These are phyloP conservation scores for Candida dendrica DNA, from an alignment of 805 yeast species.

Conservation along the genomic window DNA sequence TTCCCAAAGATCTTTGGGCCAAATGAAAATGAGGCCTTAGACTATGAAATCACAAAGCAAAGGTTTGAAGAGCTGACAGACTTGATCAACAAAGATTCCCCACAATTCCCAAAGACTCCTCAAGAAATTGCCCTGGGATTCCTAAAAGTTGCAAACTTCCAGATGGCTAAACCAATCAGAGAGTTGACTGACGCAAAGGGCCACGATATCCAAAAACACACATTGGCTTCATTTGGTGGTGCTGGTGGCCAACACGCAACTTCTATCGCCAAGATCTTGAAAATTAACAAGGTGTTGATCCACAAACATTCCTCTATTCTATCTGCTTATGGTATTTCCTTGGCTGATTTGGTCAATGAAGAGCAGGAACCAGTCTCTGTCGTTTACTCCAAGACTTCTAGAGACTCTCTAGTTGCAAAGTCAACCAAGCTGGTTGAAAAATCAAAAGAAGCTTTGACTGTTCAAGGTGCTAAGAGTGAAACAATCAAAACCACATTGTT, in stretches of 20 bases:
- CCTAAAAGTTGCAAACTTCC: slow-evolving; percentile 36
- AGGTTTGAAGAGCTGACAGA: slow-evolving; percentile 32
- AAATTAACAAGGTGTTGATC: slow-evolving; percentile 33
- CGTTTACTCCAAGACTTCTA: slow-evolving; percentile 18
- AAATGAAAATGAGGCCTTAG: slow-evolving; percentile 32
- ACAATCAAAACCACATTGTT: slow-evolving; percentile 17
- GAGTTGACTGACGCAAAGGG: slow-evolving; percentile 41
- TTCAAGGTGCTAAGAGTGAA: slow-evolving; percentile 22
- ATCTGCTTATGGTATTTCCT: slow-evolving; percentile 40
- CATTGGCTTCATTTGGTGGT: slow-evolving; percentile 41
- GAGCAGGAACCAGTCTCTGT: slow-evolving; percentile 19
- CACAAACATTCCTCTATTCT: slow-evolving; percentile 41
- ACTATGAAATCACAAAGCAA: slow-evolving; percentile 23
- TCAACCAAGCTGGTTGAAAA: neutral
- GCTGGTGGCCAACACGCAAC: slow-evolving; percentile 43
- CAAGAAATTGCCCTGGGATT: slow-evolving; percentile 40
- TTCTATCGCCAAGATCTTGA: slow-evolving; percentile 34
- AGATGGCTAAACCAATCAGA: slow-evolving; percentile 42
- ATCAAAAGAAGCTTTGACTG: slow-evolving; percentile 4
- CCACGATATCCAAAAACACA: slow-evolving; percentile 33
- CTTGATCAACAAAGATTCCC: slow-evolving; percentile 28
- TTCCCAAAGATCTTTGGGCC: slow-evolving; percentile 43
- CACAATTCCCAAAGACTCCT: slow-evolving; percentile 25
- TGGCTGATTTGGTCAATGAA: slow-evolving; percentile 28
- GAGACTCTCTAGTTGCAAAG: slow-evolving; percentile 8